A percentile compares a stretch with the other conserved stretches of the same genome.
phyloP scores from a whole-genome alignment of 2,329 filamentous ascomycete species.

The Aschersonia sp. region DNA sequence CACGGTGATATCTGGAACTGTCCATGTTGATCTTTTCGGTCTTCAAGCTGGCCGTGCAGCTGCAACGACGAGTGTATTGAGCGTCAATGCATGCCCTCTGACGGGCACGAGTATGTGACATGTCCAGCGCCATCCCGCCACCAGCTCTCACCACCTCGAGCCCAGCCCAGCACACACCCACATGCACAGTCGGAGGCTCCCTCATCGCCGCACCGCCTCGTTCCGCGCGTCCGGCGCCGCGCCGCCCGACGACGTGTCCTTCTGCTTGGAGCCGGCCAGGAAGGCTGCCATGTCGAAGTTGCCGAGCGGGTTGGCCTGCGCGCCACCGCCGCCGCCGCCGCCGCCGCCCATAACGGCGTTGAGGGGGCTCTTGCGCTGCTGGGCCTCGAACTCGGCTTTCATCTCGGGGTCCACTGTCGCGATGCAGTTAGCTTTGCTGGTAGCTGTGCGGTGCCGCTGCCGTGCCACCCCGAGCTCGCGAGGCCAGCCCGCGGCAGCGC shows the following conservation, averaged over 20 bases:
- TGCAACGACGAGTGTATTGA: too few species aligned
- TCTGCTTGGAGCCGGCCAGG: conserved; percentile 31
- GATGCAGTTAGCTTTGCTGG: conserved; percentile 19
- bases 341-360: conserved; percentile 34
- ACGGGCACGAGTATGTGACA: too few species aligned
- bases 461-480: too few species aligned
- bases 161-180: too few species aligned
- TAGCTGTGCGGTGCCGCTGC: too few species aligned
- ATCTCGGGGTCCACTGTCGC: conserved; percentile 66
- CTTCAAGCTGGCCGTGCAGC: too few species aligned
- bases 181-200: background rate
- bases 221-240: background rate
- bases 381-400: conserved; percentile 77
- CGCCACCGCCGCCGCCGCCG: conserved; percentile 9
- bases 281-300: conserved; percentile 51
- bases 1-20: too few species aligned
- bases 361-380: conserved; percentile 63
- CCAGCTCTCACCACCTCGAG: too few species aligned
- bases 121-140: too few species aligned
- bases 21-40: too few species aligned
- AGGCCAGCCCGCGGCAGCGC: too few species aligned
- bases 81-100: too few species aligned
- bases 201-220: background rate
- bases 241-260: background rate
- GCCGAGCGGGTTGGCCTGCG: conserved; percentile 27